Percentiles rank a stretch among this genome's conserved stretches.
These are phyloP conservation scores for Nakazawaea ernobii DNA, from an alignment of 805 yeast genomes.

Conservation along the genomic window DNA sequence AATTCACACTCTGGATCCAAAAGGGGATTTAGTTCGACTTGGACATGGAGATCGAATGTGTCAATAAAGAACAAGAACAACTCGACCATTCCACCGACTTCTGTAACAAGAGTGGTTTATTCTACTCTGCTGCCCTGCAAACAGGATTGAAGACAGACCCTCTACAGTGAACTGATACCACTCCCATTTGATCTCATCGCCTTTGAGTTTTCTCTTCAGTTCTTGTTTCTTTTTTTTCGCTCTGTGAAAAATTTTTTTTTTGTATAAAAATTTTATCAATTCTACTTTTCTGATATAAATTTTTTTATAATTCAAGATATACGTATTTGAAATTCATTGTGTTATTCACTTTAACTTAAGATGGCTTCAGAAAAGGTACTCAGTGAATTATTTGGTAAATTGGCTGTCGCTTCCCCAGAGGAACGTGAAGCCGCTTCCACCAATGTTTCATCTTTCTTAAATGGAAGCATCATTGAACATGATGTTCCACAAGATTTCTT, in stretches of 20 bases:
- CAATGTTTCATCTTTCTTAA: constrained; percentile 87
- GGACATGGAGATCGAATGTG: no score
- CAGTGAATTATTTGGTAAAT: constrained; percentile 87
- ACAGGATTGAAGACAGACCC: no score
- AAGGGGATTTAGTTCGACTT: no score
- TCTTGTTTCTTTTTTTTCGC: neutral
- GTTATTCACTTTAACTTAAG: neutral
- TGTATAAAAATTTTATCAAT: neutral
- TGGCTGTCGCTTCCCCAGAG: constrained; percentile 82
- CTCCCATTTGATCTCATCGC: no score
- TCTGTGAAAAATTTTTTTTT: neutral
- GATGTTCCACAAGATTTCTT: constrained; percentile 93
- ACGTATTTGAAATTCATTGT: neutral
- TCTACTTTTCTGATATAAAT: neutral
- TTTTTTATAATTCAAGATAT: neutral
- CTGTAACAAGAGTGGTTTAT: no score
- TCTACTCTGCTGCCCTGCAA: no score
- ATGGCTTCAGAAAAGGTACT: constrained; percentile 57
- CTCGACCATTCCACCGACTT: no score
- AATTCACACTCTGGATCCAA: no score
- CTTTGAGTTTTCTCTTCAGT: no score
- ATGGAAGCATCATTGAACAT: constrained; percentile 96
- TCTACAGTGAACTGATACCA: no score
- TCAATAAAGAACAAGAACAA: no score
- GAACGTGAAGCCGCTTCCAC: constrained; percentile 81